Evolutionary conservation across 257 asterid genomes (phyloP).

Genomic region (Eustoma russellianum): DNA sequence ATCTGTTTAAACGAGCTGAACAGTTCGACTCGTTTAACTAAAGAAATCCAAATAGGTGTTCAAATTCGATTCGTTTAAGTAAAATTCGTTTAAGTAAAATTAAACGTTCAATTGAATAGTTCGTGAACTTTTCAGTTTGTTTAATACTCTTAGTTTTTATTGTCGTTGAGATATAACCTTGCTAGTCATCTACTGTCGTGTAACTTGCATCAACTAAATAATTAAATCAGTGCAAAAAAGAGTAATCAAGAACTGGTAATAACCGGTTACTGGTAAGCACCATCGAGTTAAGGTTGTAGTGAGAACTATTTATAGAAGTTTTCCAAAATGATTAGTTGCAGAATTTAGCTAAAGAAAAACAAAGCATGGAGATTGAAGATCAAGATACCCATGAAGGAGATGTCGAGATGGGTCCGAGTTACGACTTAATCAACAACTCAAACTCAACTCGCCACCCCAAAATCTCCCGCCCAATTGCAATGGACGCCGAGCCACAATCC

Average conservation of each 20-base stretch:
- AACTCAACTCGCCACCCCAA: constrained; percentile 24
- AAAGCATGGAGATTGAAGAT: constrained; percentile 56
- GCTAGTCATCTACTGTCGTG: not conserved
- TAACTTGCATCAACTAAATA: not conserved
- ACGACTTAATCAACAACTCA: constrained; percentile 31
- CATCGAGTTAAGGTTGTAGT: constrained; percentile 3
- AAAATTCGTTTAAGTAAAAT: no score
- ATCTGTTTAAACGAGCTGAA: no score
- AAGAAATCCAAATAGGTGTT: no score
- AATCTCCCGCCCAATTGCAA: constrained; percentile 17
- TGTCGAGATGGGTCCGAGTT: constrained; percentile 33
- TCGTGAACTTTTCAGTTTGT: no score
- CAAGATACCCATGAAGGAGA: constrained; percentile 48
- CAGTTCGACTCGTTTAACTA: no score
- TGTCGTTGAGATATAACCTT: no score
- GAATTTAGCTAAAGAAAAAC: constrained; percentile 25
- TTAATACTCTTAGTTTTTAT: no score
- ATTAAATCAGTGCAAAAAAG: no score
- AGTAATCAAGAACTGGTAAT: not conserved
- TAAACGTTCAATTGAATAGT: no score
- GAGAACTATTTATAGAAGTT: constrained; percentile 9
- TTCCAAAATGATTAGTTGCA: constrained; percentile 24
- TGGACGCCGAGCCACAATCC: constrained; percentile 17
- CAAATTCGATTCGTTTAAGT: no score
- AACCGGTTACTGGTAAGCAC: constrained; percentile 3